Percentiles rank a stretch among this genome's conserved stretches.
These are phyloP conservation scores for Canavalia ensiformis DNA, from an alignment of 306 rosid genomes.

Conservation along the genomic window DNA sequence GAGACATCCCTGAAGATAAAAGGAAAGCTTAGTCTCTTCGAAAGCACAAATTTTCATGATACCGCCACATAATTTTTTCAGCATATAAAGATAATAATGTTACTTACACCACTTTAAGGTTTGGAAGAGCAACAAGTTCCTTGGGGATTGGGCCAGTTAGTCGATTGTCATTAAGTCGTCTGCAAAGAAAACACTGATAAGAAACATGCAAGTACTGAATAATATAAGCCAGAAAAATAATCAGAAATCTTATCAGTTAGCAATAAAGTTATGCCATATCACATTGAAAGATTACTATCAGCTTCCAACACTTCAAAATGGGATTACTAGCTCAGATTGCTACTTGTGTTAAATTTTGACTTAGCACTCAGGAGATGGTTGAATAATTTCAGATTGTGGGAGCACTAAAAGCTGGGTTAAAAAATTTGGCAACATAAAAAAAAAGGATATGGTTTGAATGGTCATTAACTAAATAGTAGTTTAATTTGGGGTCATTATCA, in stretches of 20 bases:
- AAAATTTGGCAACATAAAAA: background rate
- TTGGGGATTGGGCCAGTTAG: slow-evolving; percentile 87
- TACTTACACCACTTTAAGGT: slow-evolving; percentile 98
- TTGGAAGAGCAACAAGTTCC: slow-evolving; percentile 72
- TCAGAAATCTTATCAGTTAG: background rate
- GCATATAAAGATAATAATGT: slow-evolving; percentile 22
- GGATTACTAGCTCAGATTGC: slow-evolving; percentile 9
- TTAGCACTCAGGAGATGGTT: background rate
- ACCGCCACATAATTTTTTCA: background rate
- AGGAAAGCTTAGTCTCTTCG: slow-evolving; percentile 33
- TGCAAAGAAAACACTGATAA: slow-evolving; percentile 51
- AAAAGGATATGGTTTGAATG: background rate
- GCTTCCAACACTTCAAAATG: slow-evolving; percentile 25
- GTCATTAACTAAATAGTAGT: background rate
- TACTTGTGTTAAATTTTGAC: slow-evolving; percentile 15
- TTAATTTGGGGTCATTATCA: background rate
- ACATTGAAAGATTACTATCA: slow-evolving; percentile 2
- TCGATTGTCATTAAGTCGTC: slow-evolving; percentile 86
- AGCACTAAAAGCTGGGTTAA: slow-evolving; percentile 10
- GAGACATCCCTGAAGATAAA: slow-evolving; percentile 85
- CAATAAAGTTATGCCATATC: background rate
- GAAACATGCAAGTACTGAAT: slow-evolving; percentile 41
- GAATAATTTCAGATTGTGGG: slow-evolving; percentile 5
- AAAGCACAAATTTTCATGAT: slow-evolving; percentile 6
- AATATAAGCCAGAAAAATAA: background rate